Evolutionary conservation across 1,139 yeast species (phyloP).

Genomic region (Debaryomycetaceae sp.): DNA sequence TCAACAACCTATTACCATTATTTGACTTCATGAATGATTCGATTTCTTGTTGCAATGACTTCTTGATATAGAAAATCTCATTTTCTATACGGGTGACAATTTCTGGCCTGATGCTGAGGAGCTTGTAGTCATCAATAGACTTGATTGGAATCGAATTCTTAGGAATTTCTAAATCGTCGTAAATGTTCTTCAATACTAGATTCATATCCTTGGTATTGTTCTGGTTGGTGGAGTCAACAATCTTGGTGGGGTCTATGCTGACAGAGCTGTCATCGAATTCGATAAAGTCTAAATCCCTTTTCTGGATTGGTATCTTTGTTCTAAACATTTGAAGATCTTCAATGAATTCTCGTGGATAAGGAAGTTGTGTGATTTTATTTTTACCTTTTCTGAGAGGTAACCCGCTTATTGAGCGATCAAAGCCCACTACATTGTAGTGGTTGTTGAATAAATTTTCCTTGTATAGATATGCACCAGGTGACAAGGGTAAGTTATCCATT

Average conservation of each 20-base stretch:
- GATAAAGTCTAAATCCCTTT: constrained; percentile 38
- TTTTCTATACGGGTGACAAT: constrained; percentile 23
- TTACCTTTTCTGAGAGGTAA: constrained; percentile 33
- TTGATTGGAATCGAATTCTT: constrained; percentile 26
- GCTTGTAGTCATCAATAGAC: constrained; percentile 26
- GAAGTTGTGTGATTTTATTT: constrained; percentile 12
- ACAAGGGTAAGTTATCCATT: constrained; percentile 24
- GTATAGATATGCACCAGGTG: constrained; percentile 25
- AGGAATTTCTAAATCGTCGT: constrained; percentile 24
- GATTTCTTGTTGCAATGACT: constrained; percentile 30
- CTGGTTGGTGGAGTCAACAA: constrained; percentile 1
- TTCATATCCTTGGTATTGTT: constrained; percentile 3
- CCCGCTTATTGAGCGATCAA: constrained; percentile 40
- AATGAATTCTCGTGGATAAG: constrained; percentile 39
- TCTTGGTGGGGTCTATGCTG: constrained; percentile 20
- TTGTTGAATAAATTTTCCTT: constrained; percentile 29
- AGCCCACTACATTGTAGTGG: constrained; percentile 44
- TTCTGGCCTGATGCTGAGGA: constrained; percentile 23
- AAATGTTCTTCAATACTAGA: constrained; percentile 15
- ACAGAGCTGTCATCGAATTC: constrained; percentile 23
- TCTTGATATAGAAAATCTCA: constrained; percentile 29
- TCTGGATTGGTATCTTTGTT: constrained; percentile 31
- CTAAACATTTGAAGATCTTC: constrained; percentile 35
- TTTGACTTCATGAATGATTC: constrained; percentile 22
- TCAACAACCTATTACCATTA: constrained; percentile 16